Evolutionary conservation across 352 stramenopile species (phyloP).

Genomic region (Phytophthora agathidicida): DNA sequence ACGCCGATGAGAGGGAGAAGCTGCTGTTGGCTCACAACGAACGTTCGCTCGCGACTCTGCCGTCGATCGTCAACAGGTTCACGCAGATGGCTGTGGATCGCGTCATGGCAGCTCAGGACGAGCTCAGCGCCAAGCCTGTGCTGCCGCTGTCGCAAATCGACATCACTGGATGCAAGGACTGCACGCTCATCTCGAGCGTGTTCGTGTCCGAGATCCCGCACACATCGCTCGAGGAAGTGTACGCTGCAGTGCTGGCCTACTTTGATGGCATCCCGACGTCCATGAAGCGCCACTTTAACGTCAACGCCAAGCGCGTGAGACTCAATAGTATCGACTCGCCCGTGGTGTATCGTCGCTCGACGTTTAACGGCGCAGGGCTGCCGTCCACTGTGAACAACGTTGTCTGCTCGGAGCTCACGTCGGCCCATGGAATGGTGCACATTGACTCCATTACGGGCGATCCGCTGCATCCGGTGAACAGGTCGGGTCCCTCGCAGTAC

Average conservation of each 20-base stretch:
- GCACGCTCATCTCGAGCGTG: constrained; percentile 41
- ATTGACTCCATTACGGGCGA: constrained; percentile 42
- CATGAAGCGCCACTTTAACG: constrained; percentile 44
- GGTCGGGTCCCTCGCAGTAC: constrained; percentile 21
- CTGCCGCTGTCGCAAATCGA: constrained; percentile 43
- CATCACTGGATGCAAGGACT: constrained; percentile 36
- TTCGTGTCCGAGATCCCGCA: constrained; percentile 47
- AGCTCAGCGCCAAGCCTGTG: constrained; percentile 12
- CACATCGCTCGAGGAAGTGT: constrained; percentile 42
- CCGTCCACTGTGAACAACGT: constrained; percentile 36
- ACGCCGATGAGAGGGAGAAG: constrained; percentile 19
- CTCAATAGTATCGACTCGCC: constrained; percentile 25
- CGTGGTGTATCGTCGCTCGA: constrained; percentile 39
- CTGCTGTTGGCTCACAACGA: constrained; percentile 35
- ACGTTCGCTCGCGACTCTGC: constrained; percentile 28
- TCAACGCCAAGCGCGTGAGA: constrained; percentile 24
- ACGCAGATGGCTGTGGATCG: constrained; percentile 26
- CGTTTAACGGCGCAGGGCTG: constrained; percentile 24
- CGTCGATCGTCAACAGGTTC: constrained; percentile 34
- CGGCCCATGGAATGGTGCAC: constrained; percentile 38
- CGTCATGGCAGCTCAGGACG: constrained; percentile 8
- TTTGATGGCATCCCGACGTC: constrained; percentile 37
- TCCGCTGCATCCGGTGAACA: constrained; percentile 27
- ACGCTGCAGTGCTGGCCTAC: constrained; percentile 35
- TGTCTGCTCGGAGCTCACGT: constrained; percentile 33